Base-by-base conservation (phyloP, 2,329 filamentous ascomycete genomes). In the Chrysoporthe deuterocubensis region DNA sequence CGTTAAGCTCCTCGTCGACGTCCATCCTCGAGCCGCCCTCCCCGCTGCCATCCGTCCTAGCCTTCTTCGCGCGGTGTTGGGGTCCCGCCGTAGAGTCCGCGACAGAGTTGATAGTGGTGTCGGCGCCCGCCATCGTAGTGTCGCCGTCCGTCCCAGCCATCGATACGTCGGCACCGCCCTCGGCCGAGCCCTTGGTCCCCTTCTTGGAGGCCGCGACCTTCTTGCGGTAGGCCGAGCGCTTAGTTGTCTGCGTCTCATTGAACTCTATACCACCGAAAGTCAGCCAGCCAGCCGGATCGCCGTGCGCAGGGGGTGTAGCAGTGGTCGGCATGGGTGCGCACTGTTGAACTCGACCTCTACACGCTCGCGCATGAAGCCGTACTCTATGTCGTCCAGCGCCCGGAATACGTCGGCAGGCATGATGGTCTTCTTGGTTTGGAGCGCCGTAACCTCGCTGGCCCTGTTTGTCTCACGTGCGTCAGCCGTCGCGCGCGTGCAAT, bases 301-400 rank as follows among this genome's bases (percentile, higher is more conserved):
- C 61, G 26, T 52, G 46, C 52, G 11, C 16, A 46, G 14, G 18
- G 1, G 21, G 26, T 18, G 21, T n/a, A 21, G n/a, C n/a, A 21
- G 57, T 21, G 21, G 57, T 16, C 67, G 43, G n/a, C 63, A 21
- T n/a, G 66, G 50, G 48, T 16, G 82, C 89, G 60, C 77, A 93
- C 91, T 93, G 54, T 87, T 86, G 76, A 94, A 90, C 78, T 95
- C 92, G 6, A 88, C 90, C 78, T 95, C 90, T 43, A 95, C 81
- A 44, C 88, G 83, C 66, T 82, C 82, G 16, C 87, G 86, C 66
- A 93, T 82, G 76, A 94, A 94, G n/a, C 84, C 84, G 61, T 92
- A 92, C 76, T 95, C 92, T 59, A 90, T 86, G 48, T 92, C 90
- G n/a, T 91, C 88, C 59, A 96, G 84, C 0, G 92, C 92, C 62